Conservation (phyloP, 768 basidiomycete genomes). For the Suillus alpinus region DNA sequence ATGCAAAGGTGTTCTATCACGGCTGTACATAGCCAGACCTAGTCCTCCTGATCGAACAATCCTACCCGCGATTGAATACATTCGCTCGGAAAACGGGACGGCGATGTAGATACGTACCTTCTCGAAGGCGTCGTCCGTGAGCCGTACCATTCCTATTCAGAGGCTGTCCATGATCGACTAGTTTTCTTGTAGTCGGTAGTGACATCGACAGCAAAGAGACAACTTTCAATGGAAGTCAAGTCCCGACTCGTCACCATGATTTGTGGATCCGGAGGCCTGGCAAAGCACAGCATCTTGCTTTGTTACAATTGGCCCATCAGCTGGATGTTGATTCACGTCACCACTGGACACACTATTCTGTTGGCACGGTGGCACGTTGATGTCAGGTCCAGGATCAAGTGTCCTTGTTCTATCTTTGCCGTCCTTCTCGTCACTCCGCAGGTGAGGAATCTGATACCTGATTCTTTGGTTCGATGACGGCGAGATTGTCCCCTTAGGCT, state of each 20-base stretch:
- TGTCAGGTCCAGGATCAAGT: slow-evolving; percentile 31
- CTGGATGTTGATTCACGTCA: slow-evolving; percentile 54
- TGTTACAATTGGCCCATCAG: slow-evolving; percentile 45
- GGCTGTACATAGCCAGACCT: neutral
- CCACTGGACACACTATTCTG: slow-evolving; percentile 39
- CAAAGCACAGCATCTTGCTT: slow-evolving; percentile 40
- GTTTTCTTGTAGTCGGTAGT: slow-evolving; percentile 41
- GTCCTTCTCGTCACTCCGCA: slow-evolving; percentile 48
- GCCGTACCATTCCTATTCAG: slow-evolving; percentile 42
- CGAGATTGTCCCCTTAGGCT: slow-evolving; percentile 13
- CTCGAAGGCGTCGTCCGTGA: slow-evolving; percentile 36
- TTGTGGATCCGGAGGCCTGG: slow-evolving; percentile 42
- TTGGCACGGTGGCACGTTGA: slow-evolving; percentile 37
- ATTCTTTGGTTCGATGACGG: slow-evolving; percentile 49
- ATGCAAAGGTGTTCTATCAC: neutral
- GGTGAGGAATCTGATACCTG: slow-evolving; percentile 52
- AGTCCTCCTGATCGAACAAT: neutral
- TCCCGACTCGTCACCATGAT: slow-evolving; percentile 41
- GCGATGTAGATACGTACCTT: neutral
- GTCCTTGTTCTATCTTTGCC: slow-evolving; percentile 37
- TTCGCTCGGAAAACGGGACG: neutral
- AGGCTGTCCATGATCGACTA: slow-evolving; percentile 41
- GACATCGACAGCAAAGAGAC: slow-evolving; percentile 38
- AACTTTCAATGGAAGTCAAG: slow-evolving; percentile 13
- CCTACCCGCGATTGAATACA: neutral